phyloP scores from a whole-genome alignment of 106 monocot genomes.

The Platanthera guangdongensis region DNA sequence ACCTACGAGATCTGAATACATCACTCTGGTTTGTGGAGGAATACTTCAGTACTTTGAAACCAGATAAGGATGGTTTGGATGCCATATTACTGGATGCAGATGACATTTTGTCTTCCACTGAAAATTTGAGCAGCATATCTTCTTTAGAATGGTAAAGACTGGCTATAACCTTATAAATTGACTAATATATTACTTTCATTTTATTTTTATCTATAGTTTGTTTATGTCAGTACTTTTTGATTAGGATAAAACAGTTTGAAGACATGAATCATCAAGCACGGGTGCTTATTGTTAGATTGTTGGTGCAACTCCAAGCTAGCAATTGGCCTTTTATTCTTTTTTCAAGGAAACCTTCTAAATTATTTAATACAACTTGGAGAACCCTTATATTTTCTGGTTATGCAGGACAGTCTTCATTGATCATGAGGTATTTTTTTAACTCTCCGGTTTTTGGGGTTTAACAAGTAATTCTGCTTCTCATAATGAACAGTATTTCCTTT shows the following conservation, averaged over 20 bases:
- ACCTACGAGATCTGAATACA: slow-evolving; percentile 17
- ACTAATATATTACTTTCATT: not conserved
- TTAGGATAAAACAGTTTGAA: slow-evolving; percentile 26
- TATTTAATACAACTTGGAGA: slow-evolving; percentile 7
- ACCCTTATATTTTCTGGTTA: slow-evolving; percentile 23
- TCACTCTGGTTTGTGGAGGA: slow-evolving; percentile 26
- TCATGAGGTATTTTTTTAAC: slow-evolving; percentile 29
- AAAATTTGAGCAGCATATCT: not conserved
- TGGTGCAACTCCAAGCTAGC: slow-evolving; percentile 23
- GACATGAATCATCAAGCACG: slow-evolving; percentile 9
- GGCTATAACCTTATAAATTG: not conserved
- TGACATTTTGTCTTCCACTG: slow-evolving; percentile 15
- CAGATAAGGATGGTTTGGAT: slow-evolving; percentile 22
- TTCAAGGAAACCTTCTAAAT: slow-evolving; percentile 15
- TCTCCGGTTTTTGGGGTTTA: not conserved
- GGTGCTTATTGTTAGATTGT: slow-evolving; percentile 14
- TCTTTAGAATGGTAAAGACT: slow-evolving; percentile 10
- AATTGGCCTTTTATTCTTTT: slow-evolving; percentile 31
- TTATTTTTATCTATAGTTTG: not conserved
- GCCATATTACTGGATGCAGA: slow-evolving; percentile 32
- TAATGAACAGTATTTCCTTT: not conserved
- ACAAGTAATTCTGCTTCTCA: not conserved
- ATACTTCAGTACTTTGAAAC: slow-evolving; percentile 19
- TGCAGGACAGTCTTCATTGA: slow-evolving; percentile 22
- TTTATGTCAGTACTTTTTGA: not conserved